Base-by-base conservation (phyloP, 192 early-diverging fungal genomes). In the Backusella psychrophila region DNA sequence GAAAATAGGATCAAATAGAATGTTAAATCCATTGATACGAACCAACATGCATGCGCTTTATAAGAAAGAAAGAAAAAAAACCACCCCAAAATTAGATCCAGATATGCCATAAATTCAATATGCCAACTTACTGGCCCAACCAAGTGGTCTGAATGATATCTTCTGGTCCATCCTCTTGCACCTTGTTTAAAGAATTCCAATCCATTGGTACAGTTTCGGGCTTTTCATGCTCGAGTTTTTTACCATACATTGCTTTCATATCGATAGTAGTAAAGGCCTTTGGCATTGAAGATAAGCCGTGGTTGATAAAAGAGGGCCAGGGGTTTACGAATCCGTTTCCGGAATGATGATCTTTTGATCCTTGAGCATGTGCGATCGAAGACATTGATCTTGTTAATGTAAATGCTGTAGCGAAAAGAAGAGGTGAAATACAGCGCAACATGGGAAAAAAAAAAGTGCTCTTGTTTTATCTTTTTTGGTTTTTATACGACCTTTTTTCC, bases 1-100 rank as follows among this genome's bases (percentile, higher is more conserved):
- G 69, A 92, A 93, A 35, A 91, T 86, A 0, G 94, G 94, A 71
- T 96, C 94, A 73, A 89, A 92, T 0, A 96, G 78, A 34, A 96
- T 83, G 42, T 90, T 93, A 39, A 91, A 83, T 4, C 90, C 88
- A 35, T 89, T 86, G 3, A 92, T 56, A 73, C 90, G 89, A 17
- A 94, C 80, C 36, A 94, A 46, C 19, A 93, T 81, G 26, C 90
- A 87, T 0, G 94, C 91, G 66, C 81, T 85, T 71, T 6, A 36
- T 69, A 56, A 17, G 26, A n/a, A 53, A 21, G 5, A 23, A 52
- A 52, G 5, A 52, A 56, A 26, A 59, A n/a, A n/a, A n/a, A n/a
- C n/a, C n/a, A n/a, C 1, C 33, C 3, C 3, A 1, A 33, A 9
- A 56, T 39, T 39, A 39, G 38, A 39, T 12, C 38, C 11, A 39